These are phyloP conservation scores for Sicyos edulis DNA, from an alignment of 306 rosid species.

Conservation along the genomic window DNA sequence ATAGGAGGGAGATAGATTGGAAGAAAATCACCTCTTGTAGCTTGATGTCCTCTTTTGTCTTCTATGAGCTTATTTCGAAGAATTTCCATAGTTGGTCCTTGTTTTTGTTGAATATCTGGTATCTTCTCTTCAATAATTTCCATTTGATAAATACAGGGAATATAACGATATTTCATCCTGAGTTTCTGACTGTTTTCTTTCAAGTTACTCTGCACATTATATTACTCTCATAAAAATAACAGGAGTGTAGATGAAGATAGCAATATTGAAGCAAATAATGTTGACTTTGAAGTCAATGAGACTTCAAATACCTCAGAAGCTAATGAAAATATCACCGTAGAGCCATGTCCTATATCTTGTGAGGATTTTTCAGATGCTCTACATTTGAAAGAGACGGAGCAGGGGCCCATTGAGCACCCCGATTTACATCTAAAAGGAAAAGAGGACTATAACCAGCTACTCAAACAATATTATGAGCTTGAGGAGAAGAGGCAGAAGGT, in stretches of 20 bases:
- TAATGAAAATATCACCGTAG: slow-evolving; percentile 33
- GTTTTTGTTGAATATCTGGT: neutral
- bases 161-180: too few relatives aligned
- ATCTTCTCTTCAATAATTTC: neutral
- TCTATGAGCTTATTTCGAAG: neutral
- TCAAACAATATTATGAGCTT: slow-evolving; percentile 61
- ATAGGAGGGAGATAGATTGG: neutral
- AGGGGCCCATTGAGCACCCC: slow-evolving; percentile 10
- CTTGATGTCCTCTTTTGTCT: neutral
- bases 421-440: slow-evolving; percentile 33
- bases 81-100: neutral
- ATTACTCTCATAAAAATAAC: slow-evolving; percentile 3
- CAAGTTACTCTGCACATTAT: neutral
- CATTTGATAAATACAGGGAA: neutral
- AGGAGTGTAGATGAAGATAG: slow-evolving; percentile 39
- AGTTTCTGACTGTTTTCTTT: too few relatives aligned
- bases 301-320: slow-evolving; percentile 26
- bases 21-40: neutral
- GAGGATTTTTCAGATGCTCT: too few relatives aligned
- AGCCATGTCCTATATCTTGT: slow-evolving; percentile 15
- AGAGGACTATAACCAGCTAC: slow-evolving; percentile 53
- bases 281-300: slow-evolving; percentile 33
- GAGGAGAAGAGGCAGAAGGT: slow-evolving; percentile 72
- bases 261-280: neutral
- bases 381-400: neutral